Evolutionary conservation across 2,329 filamentous ascomycete species (phyloP).

Genomic region (Colletotrichum liaoningense): DNA sequence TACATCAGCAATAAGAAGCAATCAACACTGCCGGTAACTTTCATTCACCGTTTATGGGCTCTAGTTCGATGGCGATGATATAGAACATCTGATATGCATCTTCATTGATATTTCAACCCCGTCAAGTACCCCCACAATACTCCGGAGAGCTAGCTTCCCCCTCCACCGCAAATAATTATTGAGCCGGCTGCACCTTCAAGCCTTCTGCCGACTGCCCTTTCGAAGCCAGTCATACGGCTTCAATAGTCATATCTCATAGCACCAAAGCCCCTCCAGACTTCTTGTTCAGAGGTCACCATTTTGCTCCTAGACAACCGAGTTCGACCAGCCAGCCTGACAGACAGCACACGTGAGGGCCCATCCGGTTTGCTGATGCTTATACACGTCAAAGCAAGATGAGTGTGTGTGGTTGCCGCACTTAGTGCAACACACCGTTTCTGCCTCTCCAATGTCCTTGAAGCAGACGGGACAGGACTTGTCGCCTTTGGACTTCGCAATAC

Average conservation of each 20-base stretch:
- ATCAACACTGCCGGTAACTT: too few species aligned
- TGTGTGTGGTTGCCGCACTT: conserved; percentile 31
- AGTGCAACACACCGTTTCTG: conserved; percentile 4
- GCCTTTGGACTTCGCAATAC: conserved; percentile 17
- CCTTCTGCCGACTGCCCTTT: background rate
- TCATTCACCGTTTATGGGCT: too few species aligned
- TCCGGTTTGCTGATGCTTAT: background rate
- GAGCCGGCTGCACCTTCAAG: background rate
- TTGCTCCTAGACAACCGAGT: background rate
- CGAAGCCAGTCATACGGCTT: background rate
- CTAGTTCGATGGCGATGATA: too few species aligned
- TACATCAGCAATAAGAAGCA: too few species aligned
- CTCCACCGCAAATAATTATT: background rate
- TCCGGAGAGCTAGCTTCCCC: background rate
- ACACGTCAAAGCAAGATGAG: conserved; percentile 19
- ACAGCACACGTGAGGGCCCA: conserved; percentile 20
- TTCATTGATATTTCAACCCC: background rate
- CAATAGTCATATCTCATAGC: background rate
- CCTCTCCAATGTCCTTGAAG: conserved; percentile 15
- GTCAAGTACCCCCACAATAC: too few species aligned
- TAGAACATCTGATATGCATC: background rate
- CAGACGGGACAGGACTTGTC: conserved; percentile 26
- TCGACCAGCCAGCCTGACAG: conserved; percentile 17
- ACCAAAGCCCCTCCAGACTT: background rate
- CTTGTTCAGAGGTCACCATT: background rate